A percentile compares a stretch with the other conserved stretches of the same genome.
Conservation (phyloP, 2,329 filamentous ascomycete species). For the Penicillium sp. region DNA sequence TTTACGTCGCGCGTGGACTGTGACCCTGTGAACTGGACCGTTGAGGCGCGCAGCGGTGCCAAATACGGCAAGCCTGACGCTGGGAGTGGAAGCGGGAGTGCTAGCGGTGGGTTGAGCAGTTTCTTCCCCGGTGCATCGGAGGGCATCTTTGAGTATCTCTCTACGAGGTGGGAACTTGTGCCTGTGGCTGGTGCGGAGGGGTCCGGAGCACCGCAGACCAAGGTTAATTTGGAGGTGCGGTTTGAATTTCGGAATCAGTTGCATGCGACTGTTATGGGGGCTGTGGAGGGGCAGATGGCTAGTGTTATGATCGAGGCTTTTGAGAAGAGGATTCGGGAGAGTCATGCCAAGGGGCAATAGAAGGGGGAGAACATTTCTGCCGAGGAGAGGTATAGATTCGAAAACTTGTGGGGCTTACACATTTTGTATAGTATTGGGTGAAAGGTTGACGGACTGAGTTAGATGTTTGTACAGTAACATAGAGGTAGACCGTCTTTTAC, state of each 20-base stretch:
- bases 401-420: background rate
- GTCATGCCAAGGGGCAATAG: constrained; percentile 46
- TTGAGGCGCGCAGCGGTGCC: constrained; percentile 69
- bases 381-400: background rate
- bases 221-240: constrained; percentile 74
- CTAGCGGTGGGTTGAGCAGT: constrained; percentile 38
- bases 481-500: constrained; percentile 1
- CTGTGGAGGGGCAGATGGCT: constrained; percentile 81
- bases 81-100: constrained; percentile 66
- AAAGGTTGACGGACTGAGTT: background rate
- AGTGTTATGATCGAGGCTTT: constrained; percentile 92
- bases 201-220: constrained; percentile 57
- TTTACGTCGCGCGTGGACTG: constrained; percentile 83
- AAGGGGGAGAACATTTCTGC: background rate
- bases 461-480: constrained; percentile 2
- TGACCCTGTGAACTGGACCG: constrained; percentile 64
- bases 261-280: constrained; percentile 78
- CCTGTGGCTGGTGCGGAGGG: constrained; percentile 37
- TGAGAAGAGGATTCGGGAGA: constrained; percentile 72
- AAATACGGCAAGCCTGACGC: constrained; percentile 48
- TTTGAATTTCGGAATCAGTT: constrained; percentile 89
- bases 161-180: constrained; percentile 49
- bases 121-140: constrained; percentile 51
- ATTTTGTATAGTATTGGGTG: constrained; percentile 21
- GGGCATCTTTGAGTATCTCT: constrained; percentile 51